These are phyloP conservation scores for Canariomyces notabilis DNA, from an alignment of 2,329 filamentous ascomycete genomes.

Conservation along the genomic window DNA sequence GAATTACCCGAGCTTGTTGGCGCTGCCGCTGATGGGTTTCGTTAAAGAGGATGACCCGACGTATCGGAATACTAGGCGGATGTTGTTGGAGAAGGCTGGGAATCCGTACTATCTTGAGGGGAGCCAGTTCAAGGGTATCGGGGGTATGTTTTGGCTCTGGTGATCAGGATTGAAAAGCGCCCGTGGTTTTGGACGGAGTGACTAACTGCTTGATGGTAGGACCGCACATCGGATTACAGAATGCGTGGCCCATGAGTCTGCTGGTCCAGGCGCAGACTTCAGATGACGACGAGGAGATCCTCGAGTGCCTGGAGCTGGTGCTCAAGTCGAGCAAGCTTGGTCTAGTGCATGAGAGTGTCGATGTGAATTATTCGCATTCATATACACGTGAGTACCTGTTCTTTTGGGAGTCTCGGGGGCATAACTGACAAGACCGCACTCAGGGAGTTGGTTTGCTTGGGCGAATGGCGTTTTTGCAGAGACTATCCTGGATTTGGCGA, in stretches of 20 bases:
- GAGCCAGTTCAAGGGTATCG: conserved; percentile 75
- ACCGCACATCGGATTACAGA: conserved; percentile 71
- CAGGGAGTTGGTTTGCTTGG: conserved; percentile 88
- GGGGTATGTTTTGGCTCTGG: conserved; percentile 50
- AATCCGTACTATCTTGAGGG: conserved; percentile 90
- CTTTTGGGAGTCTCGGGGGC: no score
- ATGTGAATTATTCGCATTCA: conserved; percentile 60
- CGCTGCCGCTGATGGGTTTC: conserved; percentile 75
- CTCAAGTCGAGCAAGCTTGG: conserved; percentile 71
- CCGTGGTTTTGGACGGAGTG: neutral
- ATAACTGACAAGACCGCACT: conserved; percentile 18
- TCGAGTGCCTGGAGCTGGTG: conserved; percentile 65
- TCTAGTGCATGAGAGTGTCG: conserved; percentile 85
- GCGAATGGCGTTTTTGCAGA: conserved; percentile 94
- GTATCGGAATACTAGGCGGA: conserved; percentile 81
- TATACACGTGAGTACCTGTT: conserved; percentile 64
- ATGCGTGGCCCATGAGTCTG: conserved; percentile 96
- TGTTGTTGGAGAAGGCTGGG: conserved; percentile 65
- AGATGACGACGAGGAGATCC: conserved; percentile 77
- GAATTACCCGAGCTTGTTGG: conserved; percentile 76
- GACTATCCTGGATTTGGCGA: conserved; percentile 83
- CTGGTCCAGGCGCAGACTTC: conserved; percentile 88
- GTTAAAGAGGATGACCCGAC: conserved; percentile 57
- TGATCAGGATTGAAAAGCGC: neutral
- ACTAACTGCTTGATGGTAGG: conserved; percentile 32